Evolutionary conservation across 371 early-diverging fungal species (phyloP), one percentile per base, ranked within the genome.

Genomic region (Apophysomyces trapeziformis): DNA sequence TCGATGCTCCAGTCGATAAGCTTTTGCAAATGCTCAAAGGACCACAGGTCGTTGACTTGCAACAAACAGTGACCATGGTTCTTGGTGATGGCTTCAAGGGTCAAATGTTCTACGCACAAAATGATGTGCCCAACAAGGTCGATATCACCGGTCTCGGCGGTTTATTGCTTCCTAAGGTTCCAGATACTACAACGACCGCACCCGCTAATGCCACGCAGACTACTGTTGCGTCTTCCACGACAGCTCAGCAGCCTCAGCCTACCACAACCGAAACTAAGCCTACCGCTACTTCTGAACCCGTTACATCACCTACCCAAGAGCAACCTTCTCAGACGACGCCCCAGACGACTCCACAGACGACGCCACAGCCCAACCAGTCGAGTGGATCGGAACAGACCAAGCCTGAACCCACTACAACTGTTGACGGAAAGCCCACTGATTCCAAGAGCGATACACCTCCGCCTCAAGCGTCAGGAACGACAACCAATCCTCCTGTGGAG

Each of bases 21-120:
- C 26, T 74, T 4, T 7, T 67, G 0, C 47, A 62, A 14, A 38
- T 64, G 12, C 39, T 77, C 35, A 21, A 54, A 7, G 44, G 18
- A 14, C 65, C 71, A 14, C 63, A 66, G 57, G 63, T 50, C 37
- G 71, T 77, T 7, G 71, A 78, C 57, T 39, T 80, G 1, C 41
- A 62, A 16, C 81, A 80, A 63, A 77, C 73, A n/a, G 75, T 71
- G 12, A 72, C 78, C 54, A 60, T 72, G 18, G 18, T 70, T 12
- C 69, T 82, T 41, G 80, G 81, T 45, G 72, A 73, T 47, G 74
- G 68, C 37, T 82, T 79, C 70, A 39, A 68, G 32, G 68, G 70
- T 35, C 67, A 36, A 8, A 56, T 82, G 59, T 66, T 67, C 57
- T 82, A 82, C 56, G 68, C 66, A 18, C 79, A 82, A 64, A 69